Evolutionary conservation across 495 filamentous ascomycete genomes (phyloP), one percentile per base, ranked within the genome.

Genomic region (Penicillium alfredii): DNA sequence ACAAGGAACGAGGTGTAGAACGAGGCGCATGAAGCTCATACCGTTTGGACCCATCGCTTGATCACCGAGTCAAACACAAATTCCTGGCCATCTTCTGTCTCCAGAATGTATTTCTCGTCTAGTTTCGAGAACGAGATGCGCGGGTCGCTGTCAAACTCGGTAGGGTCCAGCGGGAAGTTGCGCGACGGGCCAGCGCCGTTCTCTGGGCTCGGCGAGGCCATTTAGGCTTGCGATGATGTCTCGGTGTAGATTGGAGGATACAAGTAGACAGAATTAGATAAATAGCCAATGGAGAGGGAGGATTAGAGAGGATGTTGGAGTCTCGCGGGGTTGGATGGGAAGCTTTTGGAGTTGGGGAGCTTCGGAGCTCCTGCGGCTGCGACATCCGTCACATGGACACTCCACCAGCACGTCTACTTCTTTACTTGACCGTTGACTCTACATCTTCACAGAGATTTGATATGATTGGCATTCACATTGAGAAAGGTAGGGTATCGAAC

Each of bases 41-140:
- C 74, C 48, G 78, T 73, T 34, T 79, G 78, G 30, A 89, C 73
- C 90, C 90, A 97, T 63, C 84, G 76, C 66, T 77, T 80, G 38
- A 83, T 52, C 8, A 59, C 72, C 8, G 71, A 66, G 58, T 92
- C 79, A 61, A 76, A 96, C 49, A 88, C 83, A 62, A 80, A 95
- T 52, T 96, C 89, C 32, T 77, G 70, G 13, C 86, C 89, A 58
- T 89, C 79, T 10, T 89, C 86, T 16, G 86, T 79, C 36, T 94
- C 89, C 0, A 93, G 75, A 14, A 89, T 76, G 61, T 80, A 88
- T 51, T 85, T 90, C 42, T 78, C 68, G 59, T 88, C 81, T 34
- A 84, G 63, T 51, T 78, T 83, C 3, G 85, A 92, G 64, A 79
- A 94, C 0, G 86, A 88, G 44, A 96, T 82, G 42, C 90, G 85